These are phyloP conservation scores for Erysiphe pisi DNA, from an alignment of 2,329 filamentous ascomycete genomes.

Conservation along the genomic window DNA sequence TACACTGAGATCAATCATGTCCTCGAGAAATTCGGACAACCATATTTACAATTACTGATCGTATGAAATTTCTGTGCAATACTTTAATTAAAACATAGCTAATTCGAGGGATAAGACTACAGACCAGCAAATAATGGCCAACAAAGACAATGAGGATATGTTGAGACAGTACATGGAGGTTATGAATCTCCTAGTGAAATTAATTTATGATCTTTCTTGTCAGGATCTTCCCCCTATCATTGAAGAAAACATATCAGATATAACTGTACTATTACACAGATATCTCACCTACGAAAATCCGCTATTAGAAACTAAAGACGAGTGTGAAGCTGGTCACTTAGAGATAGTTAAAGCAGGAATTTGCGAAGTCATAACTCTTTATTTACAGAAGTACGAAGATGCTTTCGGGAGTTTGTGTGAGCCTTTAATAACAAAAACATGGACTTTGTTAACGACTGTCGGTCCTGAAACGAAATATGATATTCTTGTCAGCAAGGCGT, in stretches of 20 bases:
- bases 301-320: slow-evolving; percentile 73
- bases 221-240: slow-evolving; percentile 93
- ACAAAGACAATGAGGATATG: slow-evolving; percentile 61
- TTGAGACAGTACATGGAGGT: slow-evolving; percentile 73
- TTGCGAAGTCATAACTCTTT: slow-evolving; percentile 80
- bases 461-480: slow-evolving; percentile 88
- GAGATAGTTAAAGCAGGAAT: slow-evolving; percentile 89
- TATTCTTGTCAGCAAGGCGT: slow-evolving; percentile 80
- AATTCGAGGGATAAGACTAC: slow-evolving; percentile 44
- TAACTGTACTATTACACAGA: slow-evolving; percentile 75
- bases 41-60: slow-evolving; percentile 70
- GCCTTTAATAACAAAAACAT: slow-evolving; percentile 80
- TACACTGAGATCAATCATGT: slow-evolving; percentile 97
- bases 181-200: slow-evolving; percentile 77
- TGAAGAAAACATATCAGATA: slow-evolving; percentile 70
- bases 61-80: slow-evolving; percentile 40
- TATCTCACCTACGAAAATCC: slow-evolving; percentile 84
- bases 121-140: slow-evolving; percentile 61
- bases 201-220: slow-evolving; percentile 93
- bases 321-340: slow-evolving; percentile 72
- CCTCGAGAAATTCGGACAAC: slow-evolving; percentile 66
- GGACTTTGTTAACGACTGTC: slow-evolving; percentile 78
- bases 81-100: neutral
- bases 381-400: slow-evolving; percentile 90
- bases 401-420: slow-evolving; percentile 72